Evolutionary conservation across 148 eudicot genomes (phyloP).

Genomic region (Rhododendron griersonianum): DNA sequence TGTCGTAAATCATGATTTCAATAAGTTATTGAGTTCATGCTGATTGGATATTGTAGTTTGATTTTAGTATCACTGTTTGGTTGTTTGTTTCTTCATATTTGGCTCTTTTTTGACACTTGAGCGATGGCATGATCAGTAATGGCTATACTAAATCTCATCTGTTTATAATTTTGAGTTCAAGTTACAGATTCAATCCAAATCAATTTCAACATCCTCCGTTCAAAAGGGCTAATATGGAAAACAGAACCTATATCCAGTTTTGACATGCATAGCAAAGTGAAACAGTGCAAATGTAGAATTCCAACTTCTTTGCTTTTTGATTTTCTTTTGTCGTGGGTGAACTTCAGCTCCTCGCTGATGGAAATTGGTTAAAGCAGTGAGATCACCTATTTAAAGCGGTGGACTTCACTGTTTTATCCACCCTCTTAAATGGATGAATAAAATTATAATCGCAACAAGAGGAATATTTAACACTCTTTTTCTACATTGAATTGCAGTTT

Average conservation of each 20-base stretch:
- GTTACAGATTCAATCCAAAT: not conserved
- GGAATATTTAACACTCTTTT: not conserved
- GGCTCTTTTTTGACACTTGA: not conserved
- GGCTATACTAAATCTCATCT: not conserved
- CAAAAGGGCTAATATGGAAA: not conserved
- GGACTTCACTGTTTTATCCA: not conserved
- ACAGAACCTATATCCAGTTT: not conserved
- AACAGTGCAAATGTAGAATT: not conserved
- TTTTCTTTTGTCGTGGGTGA: not conserved
- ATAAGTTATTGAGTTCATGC: not conserved
- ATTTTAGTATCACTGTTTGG: not conserved
- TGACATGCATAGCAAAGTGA: not conserved
- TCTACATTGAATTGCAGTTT: not conserved
- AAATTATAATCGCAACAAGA: not conserved
- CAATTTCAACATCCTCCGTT: not conserved
- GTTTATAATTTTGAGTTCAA: not conserved
- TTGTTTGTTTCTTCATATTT: not conserved
- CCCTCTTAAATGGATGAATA: not conserved
- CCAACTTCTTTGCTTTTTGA: not conserved
- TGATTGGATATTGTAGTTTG: not conserved
- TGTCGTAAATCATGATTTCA: not conserved
- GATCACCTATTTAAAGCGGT: not conserved
- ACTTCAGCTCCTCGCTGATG: not conserved
- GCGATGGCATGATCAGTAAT: not conserved
- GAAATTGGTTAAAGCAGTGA: not conserved